A percentile compares a stretch with the other conserved stretches of the same genome.
These are phyloP conservation scores for Aspergillus thermomutatus DNA, from an alignment of 2,329 filamentous ascomycete species.

Conservation along the genomic window DNA sequence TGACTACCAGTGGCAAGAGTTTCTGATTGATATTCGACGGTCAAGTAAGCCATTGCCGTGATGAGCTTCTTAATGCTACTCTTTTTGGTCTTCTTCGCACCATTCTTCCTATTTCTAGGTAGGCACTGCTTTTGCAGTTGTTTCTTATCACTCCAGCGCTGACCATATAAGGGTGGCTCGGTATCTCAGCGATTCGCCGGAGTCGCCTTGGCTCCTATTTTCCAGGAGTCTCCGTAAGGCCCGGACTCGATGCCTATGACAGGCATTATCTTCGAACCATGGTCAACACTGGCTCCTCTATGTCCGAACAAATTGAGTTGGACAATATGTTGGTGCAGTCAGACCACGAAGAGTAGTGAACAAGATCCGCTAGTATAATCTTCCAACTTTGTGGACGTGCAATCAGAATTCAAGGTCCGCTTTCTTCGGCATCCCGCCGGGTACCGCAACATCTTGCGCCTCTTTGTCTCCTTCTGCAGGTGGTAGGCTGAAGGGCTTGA, in stretches of 20 bases:
- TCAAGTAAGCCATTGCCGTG: background rate
- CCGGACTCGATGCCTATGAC: constrained; percentile 49
- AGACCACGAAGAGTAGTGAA: constrained; percentile 31
- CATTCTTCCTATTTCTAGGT: constrained; percentile 36
- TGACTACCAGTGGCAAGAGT: background rate
- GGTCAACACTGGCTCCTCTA: constrained; percentile 51
- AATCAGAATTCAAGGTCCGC: constrained; percentile 69
- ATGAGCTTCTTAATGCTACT: constrained; percentile 37
- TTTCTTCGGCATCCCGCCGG: constrained; percentile 54
- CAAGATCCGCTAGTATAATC: background rate
- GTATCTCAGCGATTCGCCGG: constrained; percentile 55
- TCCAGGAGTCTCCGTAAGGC: constrained; percentile 42
- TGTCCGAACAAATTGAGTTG: constrained; percentile 63
- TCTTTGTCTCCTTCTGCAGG: constrained; percentile 74
- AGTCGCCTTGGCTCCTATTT: constrained; percentile 50
- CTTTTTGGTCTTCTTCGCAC: constrained; percentile 37
- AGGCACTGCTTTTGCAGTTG: constrained; percentile 9
- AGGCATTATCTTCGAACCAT: constrained; percentile 56
- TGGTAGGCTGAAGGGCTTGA: constrained; percentile 85
- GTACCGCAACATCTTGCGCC: constrained; percentile 50
- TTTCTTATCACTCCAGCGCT: constrained; percentile 9
- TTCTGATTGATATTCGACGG: background rate
- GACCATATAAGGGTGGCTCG: constrained; percentile 45
- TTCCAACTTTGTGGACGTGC: constrained; percentile 2
- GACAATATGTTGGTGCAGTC: constrained; percentile 55